Percentiles rank a stretch among this genome's conserved stretches.
Conservation (phyloP, 345 rosid species). For the Cardamine chenopodiifolia region DNA sequence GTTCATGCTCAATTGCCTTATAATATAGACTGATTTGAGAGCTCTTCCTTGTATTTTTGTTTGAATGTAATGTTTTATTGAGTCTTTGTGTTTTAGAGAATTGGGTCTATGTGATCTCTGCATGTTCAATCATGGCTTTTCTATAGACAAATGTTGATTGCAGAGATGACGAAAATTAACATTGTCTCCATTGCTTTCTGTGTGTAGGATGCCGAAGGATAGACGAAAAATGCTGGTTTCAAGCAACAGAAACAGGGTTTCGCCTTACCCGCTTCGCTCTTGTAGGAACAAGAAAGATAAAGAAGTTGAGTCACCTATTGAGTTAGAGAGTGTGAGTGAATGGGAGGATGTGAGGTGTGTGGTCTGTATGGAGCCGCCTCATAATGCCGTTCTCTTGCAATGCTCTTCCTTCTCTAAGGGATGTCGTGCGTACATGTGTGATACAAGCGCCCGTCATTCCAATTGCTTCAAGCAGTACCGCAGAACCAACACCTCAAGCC, state of each 20-base stretch:
- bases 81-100: not conserved
- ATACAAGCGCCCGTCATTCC: constrained; percentile 70
- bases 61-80: not conserved
- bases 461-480: constrained; percentile 63
- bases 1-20: not conserved
- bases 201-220: constrained; percentile 57
- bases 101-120: not conserved
- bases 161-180: not conserved
- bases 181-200: constrained; percentile 14
- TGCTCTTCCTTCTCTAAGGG: constrained; percentile 67
- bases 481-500: constrained; percentile 38
- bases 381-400: constrained; percentile 63
- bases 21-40: not conserved
- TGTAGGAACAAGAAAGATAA: constrained; percentile 40
- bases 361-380: constrained; percentile 79
- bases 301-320: constrained; percentile 36
- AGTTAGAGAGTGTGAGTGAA: constrained; percentile 49
- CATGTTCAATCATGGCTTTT: not conserved
- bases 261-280: constrained; percentile 59
- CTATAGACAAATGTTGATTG: not conserved
- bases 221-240: constrained; percentile 41
- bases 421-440: constrained; percentile 73
- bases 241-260: constrained; percentile 43
- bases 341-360: constrained; percentile 75
- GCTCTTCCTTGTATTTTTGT: not conserved